Evolutionary conservation across 495 filamentous ascomycete genomes (phyloP), one percentile per base, ranked within the genome.

Genomic region (Aspergillus wentii): DNA sequence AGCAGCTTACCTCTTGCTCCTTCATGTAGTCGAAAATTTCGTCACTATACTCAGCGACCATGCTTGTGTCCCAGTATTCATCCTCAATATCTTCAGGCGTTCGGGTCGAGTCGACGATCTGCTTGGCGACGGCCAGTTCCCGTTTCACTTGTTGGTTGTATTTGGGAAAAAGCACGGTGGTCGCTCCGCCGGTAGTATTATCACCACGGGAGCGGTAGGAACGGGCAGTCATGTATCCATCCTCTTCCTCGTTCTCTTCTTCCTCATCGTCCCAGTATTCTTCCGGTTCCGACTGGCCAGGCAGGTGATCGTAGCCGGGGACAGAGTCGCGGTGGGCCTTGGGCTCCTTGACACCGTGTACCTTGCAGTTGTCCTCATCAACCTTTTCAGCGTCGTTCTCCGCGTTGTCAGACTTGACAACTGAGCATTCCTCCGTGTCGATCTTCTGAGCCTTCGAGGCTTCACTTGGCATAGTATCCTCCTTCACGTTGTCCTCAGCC

Each of bases 11-110:
- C 86, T 98, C 92, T 33, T 95, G 79, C 32, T 82, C 71, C 39
- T 75, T 75, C 83, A 97, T 85, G 62, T 97, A 94, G 6, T 75
- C 68, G 50, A 96, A 97, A 44, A 99, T 99, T 55, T 99, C 92
- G 4, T 92, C 84, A 32, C 82, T 80, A 53, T 99, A 99, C 54
- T 97, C 91, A 11, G 89, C 84, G 21, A 99, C 92, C 94, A 99
- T 95, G 54, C 85, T 95, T n/a, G 89, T 85, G 55, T 99, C 92
- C 70, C 80, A 94, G 16, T 73, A 68, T 53, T 96, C 92, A 44
- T 97, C 92, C 36, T 94, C 83, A 32, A 86, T 68, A 36, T 88
- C 85, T 40, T 83, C 78, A 13, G 51, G 43, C 0, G 74, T 69
- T 49, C 74, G 65, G 39, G 75, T 58, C 34, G 60, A 61, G 40